A percentile compares a stretch with the other conserved stretches of the same genome.
Conservation (phyloP, 371 early-diverging fungal species). For the Dichotomocladium elegans region DNA sequence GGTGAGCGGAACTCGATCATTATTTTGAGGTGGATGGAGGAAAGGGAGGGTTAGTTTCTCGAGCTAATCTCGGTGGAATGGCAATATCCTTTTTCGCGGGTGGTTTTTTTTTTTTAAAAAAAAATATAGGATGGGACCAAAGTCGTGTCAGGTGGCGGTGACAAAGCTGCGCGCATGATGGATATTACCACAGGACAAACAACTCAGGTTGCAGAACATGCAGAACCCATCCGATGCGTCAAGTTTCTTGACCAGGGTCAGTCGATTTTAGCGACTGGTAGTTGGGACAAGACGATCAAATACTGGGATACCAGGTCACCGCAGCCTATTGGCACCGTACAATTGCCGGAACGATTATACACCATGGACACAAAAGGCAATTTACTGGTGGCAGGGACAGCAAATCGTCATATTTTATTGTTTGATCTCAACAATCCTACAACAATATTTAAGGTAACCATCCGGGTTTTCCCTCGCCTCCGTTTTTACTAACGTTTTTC, state of each 20-base stretch:
- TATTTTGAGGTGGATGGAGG: neutral
- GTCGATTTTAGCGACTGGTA: constrained; percentile 76
- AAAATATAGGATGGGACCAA: constrained; percentile 15
- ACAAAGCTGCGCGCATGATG: constrained; percentile 75
- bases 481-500: too few species aligned
- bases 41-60: neutral
- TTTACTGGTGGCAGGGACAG: constrained; percentile 30
- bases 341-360: constrained; percentile 83
- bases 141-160: constrained; percentile 49
- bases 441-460: constrained; percentile 66
- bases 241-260: constrained; percentile 66
- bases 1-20: constrained; percentile 39
- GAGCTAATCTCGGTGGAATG: too few species aligned
- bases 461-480: too few species aligned
- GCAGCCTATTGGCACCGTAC: constrained; percentile 67
- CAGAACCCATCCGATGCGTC: constrained; percentile 70
- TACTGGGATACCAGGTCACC: constrained; percentile 90
- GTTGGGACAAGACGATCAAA: constrained; percentile 97
- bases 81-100: too few species aligned
- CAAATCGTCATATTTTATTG: constrained; percentile 71
- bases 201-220: constrained; percentile 75
- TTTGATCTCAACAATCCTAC: constrained; percentile 81
- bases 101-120: neutral
- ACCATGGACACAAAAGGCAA: constrained; percentile 77
- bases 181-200: constrained; percentile 79